These are phyloP conservation scores for Yamadazyma triangularis DNA, from an alignment of 1,139 yeast species.

Conservation along the genomic window DNA sequence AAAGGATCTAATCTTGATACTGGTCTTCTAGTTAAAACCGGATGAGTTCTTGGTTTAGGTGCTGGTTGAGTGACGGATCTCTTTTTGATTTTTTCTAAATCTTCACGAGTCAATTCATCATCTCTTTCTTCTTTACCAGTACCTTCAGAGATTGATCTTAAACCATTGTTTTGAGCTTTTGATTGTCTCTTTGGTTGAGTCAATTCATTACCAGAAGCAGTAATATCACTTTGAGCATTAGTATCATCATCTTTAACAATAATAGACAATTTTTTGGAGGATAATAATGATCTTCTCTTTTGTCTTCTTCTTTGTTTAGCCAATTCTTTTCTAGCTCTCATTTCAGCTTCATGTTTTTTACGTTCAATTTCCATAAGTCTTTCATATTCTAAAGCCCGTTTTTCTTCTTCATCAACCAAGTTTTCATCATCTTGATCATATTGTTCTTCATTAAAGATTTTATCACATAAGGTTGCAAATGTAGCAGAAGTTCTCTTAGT, in stretches of 20 bases:
- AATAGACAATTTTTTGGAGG: constrained; percentile 39
- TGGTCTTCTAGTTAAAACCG: constrained; percentile 52
- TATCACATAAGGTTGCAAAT: constrained; percentile 73
- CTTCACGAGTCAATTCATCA: constrained; percentile 37
- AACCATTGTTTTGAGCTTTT: constrained; percentile 29
- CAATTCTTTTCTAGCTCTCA: constrained; percentile 41
- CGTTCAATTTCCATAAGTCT: constrained; percentile 47
- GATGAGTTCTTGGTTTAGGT: constrained; percentile 37
- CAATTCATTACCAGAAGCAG: constrained; percentile 23
- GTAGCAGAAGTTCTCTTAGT: constrained; percentile 74
- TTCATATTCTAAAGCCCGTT: constrained; percentile 45
- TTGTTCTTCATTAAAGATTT: constrained; percentile 57
- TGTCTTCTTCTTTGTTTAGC: constrained; percentile 43
- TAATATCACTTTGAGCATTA: constrained; percentile 41
- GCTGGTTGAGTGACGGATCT: constrained; percentile 47
- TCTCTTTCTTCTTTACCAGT: constrained; percentile 13
- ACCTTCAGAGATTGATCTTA: constrained; percentile 40
- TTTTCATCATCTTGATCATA: constrained; percentile 56
- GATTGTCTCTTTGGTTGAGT: constrained; percentile 40
- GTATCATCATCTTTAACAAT: constrained; percentile 32
- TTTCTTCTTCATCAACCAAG: constrained; percentile 47
- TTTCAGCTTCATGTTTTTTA: constrained; percentile 46
- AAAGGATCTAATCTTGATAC: constrained; percentile 68
- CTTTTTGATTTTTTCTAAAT: constrained; percentile 39
- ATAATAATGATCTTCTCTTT: constrained; percentile 40